phyloP scores from a whole-genome alignment of 2,329 filamentous ascomycete species.

The Talaromyces sp. region DNA sequence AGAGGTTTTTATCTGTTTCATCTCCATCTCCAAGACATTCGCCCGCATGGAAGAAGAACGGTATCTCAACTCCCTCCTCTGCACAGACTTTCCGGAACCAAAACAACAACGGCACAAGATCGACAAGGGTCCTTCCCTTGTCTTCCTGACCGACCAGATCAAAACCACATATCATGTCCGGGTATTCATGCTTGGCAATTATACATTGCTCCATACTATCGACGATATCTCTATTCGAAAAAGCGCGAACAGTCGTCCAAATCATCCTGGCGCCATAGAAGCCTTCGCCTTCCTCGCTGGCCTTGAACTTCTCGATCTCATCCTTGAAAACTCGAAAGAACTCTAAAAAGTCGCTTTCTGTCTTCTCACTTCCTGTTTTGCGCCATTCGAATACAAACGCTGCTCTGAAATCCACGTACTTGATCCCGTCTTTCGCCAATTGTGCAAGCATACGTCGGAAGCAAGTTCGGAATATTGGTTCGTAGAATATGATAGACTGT shows the following conservation, averaged over 20 bases:
- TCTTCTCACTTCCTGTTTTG: constrained; percentile 59
- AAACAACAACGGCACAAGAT: constrained; percentile 79
- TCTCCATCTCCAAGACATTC: constrained; percentile 80
- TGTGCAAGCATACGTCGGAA: constrained; percentile 67
- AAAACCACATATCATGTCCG: constrained; percentile 78
- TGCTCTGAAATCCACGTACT: constrained; percentile 77
- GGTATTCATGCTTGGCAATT: constrained; percentile 71
- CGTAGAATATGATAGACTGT: constrained; percentile 76
- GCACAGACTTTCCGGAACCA: constrained; percentile 89
- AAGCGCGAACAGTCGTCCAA: constrained; percentile 70
- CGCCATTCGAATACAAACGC: constrained; percentile 72
- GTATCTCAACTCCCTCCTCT: constrained; percentile 73
- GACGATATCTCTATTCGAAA: constrained; percentile 63
- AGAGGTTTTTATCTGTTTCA: constrained; percentile 76
- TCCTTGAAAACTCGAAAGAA: constrained; percentile 73
- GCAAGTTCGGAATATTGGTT: constrained; percentile 80
- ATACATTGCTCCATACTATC: constrained; percentile 88
- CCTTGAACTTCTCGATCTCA: constrained; percentile 72
- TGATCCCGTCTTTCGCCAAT: constrained; percentile 75
- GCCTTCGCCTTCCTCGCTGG: constrained; percentile 63
- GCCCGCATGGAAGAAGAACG: constrained; percentile 94
- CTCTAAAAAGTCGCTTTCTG: constrained; percentile 65
- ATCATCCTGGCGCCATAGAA: constrained; percentile 88
- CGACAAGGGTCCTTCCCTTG: constrained; percentile 67
- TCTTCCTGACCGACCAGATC: constrained; percentile 90